Evolutionary conservation across 495 filamentous ascomycete genomes (phyloP).

Genomic region (Aspergillus panamensis): DNA sequence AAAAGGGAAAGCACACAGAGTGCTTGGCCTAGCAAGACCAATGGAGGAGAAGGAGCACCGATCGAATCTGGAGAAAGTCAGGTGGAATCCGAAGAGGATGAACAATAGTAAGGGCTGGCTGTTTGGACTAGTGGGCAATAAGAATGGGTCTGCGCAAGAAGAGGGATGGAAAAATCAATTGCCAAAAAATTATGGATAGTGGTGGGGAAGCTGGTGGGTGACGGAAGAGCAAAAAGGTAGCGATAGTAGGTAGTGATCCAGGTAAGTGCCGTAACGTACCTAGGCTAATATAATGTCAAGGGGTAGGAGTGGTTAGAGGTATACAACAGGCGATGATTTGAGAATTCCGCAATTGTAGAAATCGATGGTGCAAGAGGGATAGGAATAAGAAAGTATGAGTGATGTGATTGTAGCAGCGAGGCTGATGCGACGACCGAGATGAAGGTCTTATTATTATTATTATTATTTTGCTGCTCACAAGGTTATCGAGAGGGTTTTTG

Average conservation of each 20-base stretch:
- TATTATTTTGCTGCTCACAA: slow-evolving; percentile 10
- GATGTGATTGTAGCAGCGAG: neutral
- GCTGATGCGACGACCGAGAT: neutral
- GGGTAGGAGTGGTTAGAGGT: neutral
- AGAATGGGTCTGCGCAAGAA: slow-evolving; percentile 7
- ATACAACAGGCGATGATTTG: slow-evolving; percentile 15
- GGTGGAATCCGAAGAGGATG: slow-evolving; percentile 17
- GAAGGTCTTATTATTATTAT: slow-evolving; percentile 3
- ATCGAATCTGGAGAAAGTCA: slow-evolving; percentile 20
- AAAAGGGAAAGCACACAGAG: slow-evolving; percentile 8
- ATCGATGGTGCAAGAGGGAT: slow-evolving; percentile 24
- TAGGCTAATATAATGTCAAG: neutral
- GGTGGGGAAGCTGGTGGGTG: neutral
- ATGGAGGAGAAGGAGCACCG: slow-evolving; percentile 13
- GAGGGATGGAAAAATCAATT: no score
- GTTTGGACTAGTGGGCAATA: slow-evolving; percentile 1
- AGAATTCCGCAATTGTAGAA: slow-evolving; percentile 24
- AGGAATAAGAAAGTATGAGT: slow-evolving; percentile 17
- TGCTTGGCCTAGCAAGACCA: slow-evolving; percentile 11
- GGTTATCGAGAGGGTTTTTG: slow-evolving; percentile 14
- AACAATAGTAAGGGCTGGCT: neutral
- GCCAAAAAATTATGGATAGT: neutral
- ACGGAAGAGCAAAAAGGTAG: neutral
- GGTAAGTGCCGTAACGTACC: neutral
- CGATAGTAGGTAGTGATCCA: neutral